Conservation (phyloP, 768 basidiomycete genomes). For the Pleurotus pulmonarius region DNA sequence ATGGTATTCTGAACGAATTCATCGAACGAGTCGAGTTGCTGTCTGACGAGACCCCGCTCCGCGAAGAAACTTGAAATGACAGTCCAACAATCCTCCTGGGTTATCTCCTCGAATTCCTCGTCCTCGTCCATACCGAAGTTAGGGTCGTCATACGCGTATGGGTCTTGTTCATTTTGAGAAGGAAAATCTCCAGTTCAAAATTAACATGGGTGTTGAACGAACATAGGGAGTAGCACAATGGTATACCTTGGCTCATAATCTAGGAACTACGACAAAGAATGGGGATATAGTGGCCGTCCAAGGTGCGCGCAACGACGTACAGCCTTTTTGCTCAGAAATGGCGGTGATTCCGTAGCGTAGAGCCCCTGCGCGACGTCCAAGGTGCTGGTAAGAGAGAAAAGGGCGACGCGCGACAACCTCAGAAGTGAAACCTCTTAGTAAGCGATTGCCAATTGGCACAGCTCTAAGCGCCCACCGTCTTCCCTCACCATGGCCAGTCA, state of each 20-base stretch:
- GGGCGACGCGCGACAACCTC: no score
- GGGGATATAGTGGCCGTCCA: background rate
- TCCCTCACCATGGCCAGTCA: background rate
- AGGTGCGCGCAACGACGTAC: no score
- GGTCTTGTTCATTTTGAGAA: slow-evolving; percentile 41
- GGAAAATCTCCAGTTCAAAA: slow-evolving; percentile 36
- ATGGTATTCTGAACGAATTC: slow-evolving; percentile 99
- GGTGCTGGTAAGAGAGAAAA: no score
- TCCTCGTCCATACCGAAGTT: slow-evolving; percentile 55
- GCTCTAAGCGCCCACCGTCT: background rate
- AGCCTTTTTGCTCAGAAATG: no score
- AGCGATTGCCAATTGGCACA: background rate
- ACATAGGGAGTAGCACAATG: slow-evolving; percentile 18
- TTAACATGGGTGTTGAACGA: slow-evolving; percentile 27
- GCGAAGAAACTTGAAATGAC: slow-evolving; percentile 97
- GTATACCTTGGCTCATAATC: slow-evolving; percentile 52
- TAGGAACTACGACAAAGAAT: slow-evolving; percentile 10
- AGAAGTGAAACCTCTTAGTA: no score
- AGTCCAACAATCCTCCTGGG: slow-evolving; percentile 92
- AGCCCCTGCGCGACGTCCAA: no score
- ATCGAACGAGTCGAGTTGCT: slow-evolving; percentile 97
- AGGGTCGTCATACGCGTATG: slow-evolving; percentile 58
- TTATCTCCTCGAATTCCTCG: slow-evolving; percentile 68
- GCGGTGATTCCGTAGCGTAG: no score
- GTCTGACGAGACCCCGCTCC: slow-evolving; percentile 94